Base-by-base conservation (phyloP, 2,329 filamentous ascomycete genomes). In the Alternaria ventricosa region DNA sequence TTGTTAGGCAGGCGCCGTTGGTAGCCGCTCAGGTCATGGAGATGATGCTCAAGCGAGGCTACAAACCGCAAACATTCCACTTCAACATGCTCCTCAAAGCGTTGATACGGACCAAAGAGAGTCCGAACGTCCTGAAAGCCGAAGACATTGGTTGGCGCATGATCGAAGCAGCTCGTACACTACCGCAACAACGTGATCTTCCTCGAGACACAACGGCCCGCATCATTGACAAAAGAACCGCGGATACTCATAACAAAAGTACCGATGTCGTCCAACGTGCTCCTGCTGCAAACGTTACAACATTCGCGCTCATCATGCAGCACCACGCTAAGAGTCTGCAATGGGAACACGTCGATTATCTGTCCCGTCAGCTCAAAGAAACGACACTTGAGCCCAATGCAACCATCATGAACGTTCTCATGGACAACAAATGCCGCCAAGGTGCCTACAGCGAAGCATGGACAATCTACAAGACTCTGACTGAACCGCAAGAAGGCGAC, bases 61-160 rank as follows among this genome's bases (percentile, higher is more conserved):
- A 94, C 33, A 84, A 84, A 61, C 89, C 92, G 3, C 88, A 92
- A 44, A 84, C 92, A 2, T 90, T 91, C 55, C 92, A 96, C 68
- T 84, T 96, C 60, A 97, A 97, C 74, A 92, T 92, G 8, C 84
- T 97, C 20, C 88, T 97, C 57, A 92, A 90, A 9, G 92, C 91
- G 2, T 94, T 92, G 87, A 84, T 96, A 55, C 87, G 93, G 12
- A 71, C 74, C 1, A 66, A 70, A 44, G 61, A 74, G 9, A 33
- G 57, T 8, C 60, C 62, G 9, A 61, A 69, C 15, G 30, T 72
- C 10, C 44, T 75, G 12, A 76, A 76, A 64, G 78, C 78, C 3
- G 78, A 79, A 59, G 75, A 76, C 27, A 71, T 80, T 15, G 77
- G 72, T 8, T 78, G 78, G 74, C 71, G 68, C 44, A 80, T 81